Base-by-base conservation (phyloP, 2,329 filamentous ascomycete genomes). In the Fusarium sp. region DNA sequence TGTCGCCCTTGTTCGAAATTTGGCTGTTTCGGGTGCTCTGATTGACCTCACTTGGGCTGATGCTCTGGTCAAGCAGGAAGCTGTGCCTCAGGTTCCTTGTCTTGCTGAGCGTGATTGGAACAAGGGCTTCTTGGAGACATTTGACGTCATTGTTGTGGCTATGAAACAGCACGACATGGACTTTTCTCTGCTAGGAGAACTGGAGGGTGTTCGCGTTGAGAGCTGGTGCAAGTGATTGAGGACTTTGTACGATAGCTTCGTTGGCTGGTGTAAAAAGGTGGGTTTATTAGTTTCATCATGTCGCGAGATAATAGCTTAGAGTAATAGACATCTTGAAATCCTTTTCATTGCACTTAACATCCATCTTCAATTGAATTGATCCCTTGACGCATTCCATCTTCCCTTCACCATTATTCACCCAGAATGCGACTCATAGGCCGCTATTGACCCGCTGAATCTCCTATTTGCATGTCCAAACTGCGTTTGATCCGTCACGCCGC, bases 301-400 rank as follows among this genome's bases (percentile, higher is more conserved):
- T 34, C 14, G 32, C 32, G 3, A 34, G 14, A 34, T 34, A 18
- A 42, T 24, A 42, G 15, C 6, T 24, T 56, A 28, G 18, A 47
- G 13, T 47, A 42, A 32, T 20, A 42, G 26, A 24, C 3, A 14
- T 22, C 11, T 42, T 10, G 18, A 18, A 3, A 10, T 28, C 6
- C 1, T 24, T 13, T 3, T 20, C 17, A 36, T 2, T 52, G 4
- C 4, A 3, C n/a, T 36, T 26, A 13, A 12, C 3, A 8, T 14
- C 0, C 0, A 14, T 11, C 12, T 8, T 32, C 10, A 3, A 11
- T n/a, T 3, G 4, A 30, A 0, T 18, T 50, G 10, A 2, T n/a
- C 3, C 2, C 7, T 32, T n/a, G 3, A 48, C 6, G 20, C 3
- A 22, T 17, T 22, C 3, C 45, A 14, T 28, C 6, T 48, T 12